Evolutionary conservation across 768 basidiomycete species (phyloP).

Genomic region (Lactifluus hygrophoroides): DNA sequence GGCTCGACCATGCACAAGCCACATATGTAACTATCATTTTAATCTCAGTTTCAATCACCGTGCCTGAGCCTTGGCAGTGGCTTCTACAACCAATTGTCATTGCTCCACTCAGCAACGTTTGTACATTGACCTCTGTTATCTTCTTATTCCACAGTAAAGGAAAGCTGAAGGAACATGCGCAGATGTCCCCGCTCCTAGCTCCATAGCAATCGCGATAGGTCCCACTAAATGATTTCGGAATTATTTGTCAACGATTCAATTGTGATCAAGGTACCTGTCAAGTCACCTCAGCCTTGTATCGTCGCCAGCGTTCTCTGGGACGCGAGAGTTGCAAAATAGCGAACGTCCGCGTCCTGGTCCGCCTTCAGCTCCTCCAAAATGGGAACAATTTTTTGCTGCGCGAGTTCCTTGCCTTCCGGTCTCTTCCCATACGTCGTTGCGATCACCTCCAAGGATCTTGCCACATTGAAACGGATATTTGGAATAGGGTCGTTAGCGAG

Average conservation of each 20-base stretch:
- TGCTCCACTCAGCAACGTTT: background rate
- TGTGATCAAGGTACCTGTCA: background rate
- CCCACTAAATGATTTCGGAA: background rate
- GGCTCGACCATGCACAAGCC: background rate
- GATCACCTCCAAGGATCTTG: conserved; percentile 88
- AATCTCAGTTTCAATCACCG: background rate
- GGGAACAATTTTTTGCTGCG: conserved; percentile 68
- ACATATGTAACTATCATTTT: background rate
- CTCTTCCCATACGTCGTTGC: conserved; percentile 57
- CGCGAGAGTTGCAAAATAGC: conserved; percentile 85
- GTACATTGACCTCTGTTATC: conserved; percentile 16
- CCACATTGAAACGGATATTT: conserved; percentile 98
- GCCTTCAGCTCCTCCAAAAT: conserved; percentile 77
- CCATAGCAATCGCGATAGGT: conserved; percentile 20
- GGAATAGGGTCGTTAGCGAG: conserved; percentile 89
- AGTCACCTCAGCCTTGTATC: conserved; percentile 34
- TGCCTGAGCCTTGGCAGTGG: background rate
- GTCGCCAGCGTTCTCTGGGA: conserved; percentile 45
- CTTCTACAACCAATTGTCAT: background rate
- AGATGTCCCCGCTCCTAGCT: conserved; percentile 17
- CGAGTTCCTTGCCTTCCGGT: conserved; percentile 66
- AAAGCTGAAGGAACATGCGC: conserved; percentile 4
- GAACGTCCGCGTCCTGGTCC: conserved; percentile 92
- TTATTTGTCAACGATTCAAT: background rate
- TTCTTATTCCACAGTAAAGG: conserved; percentile 18